Evolutionary conservation across 2,329 filamentous ascomycete species (phyloP).

Genomic region (Arthroderma sp.): DNA sequence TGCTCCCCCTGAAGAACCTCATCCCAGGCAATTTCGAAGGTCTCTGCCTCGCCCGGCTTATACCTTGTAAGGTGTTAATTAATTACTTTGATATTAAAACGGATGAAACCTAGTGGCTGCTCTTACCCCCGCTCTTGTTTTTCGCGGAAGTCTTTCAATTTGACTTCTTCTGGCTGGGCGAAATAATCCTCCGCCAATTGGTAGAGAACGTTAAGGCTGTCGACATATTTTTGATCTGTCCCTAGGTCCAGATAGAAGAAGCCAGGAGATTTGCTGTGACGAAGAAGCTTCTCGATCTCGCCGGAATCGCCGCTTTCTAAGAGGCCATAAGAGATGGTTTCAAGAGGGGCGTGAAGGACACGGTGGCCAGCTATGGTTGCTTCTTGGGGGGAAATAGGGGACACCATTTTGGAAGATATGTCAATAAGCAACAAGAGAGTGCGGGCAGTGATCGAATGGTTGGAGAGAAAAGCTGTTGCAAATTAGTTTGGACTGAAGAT

Average conservation of each 20-base stretch:
- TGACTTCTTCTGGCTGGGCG: neutral
- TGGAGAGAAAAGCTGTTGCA: too few relatives aligned
- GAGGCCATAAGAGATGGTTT: too few relatives aligned
- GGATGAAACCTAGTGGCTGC: neutral
- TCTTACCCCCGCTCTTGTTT: neutral
- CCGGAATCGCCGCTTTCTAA: neutral
- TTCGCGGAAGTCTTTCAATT: neutral
- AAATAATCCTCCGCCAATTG: neutral
- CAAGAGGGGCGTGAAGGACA: too few relatives aligned
- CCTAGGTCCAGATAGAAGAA: constrained; percentile 1
- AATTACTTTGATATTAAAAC: too few relatives aligned
- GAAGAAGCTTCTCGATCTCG: neutral
- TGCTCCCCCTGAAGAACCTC: neutral
- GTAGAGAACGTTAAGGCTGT: neutral
- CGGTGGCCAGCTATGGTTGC: too few relatives aligned
- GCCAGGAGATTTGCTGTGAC: neutral
- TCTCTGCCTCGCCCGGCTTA: neutral
- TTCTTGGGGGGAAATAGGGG: too few relatives aligned
- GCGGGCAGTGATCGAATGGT: too few relatives aligned
- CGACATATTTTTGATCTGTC: neutral
- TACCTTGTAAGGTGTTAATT: too few relatives aligned
- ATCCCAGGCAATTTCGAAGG: neutral
- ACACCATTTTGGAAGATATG: too few relatives aligned
- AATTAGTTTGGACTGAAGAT: too few relatives aligned
- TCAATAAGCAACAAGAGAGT: too few relatives aligned